These are phyloP conservation scores for Achaetomium macrosporum DNA, from an alignment of 2,329 filamentous ascomycete species.

Conservation along the genomic window DNA sequence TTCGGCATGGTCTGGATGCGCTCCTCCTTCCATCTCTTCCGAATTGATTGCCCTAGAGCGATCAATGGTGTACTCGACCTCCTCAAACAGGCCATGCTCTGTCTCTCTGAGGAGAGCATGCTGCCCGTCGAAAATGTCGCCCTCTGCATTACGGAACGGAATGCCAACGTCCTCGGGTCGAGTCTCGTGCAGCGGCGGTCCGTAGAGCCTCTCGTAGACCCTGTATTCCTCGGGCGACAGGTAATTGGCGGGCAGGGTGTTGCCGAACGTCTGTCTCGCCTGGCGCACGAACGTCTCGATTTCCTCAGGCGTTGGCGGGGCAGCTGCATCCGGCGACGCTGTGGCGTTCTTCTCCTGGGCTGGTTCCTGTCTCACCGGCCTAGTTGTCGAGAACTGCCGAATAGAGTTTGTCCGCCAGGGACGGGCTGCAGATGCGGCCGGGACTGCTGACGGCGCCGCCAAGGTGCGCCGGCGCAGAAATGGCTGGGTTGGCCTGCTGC, in stretches of 20 bases:
- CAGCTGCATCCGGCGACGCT: background rate
- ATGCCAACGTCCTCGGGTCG: conserved; percentile 53
- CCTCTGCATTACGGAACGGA: conserved; percentile 30
- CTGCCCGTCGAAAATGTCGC: conserved; percentile 21
- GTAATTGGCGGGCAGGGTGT: conserved; percentile 66
- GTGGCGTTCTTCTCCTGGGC: background rate
- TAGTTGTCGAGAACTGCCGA: conserved; percentile 23
- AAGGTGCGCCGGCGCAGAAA: conserved; percentile 11
- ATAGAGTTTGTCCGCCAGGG: conserved; percentile 10
- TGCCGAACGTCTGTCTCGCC: conserved; percentile 69
- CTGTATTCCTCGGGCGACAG: conserved; percentile 64
- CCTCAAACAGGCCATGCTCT: conserved; percentile 54
- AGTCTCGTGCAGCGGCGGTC: conserved; percentile 61
- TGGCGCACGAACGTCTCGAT: conserved; percentile 62
- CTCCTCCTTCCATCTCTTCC: conserved; percentile 37
- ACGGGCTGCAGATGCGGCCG: conserved; percentile 6
- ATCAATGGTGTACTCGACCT: conserved; percentile 46
- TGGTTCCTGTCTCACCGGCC: conserved; percentile 13
- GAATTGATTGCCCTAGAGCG: conserved; percentile 35
- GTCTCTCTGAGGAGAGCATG: conserved; percentile 50
- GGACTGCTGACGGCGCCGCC: background rate
- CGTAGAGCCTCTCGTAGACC: conserved; percentile 77
- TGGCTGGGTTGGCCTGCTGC: conserved; percentile 15
- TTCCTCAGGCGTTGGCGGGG: conserved; percentile 26
- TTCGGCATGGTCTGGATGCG: conserved; percentile 8